Conservation (phyloP, 257 asterid genomes). For the Cinchona pubescens region DNA sequence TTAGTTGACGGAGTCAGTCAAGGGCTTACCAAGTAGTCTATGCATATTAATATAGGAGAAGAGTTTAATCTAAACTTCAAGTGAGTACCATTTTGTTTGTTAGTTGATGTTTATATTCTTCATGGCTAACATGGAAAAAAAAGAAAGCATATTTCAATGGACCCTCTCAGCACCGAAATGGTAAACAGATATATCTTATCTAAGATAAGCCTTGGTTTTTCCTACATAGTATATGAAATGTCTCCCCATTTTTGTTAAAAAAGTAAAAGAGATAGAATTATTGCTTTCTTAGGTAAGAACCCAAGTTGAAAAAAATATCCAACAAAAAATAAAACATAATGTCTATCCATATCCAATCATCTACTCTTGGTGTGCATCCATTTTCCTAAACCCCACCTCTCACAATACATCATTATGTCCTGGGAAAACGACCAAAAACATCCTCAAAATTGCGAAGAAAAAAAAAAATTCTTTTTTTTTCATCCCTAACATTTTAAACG, state of each 20-base stretch:
- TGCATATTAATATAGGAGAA: neutral
- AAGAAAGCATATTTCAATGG: conserved; percentile 12
- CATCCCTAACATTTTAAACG: no score
- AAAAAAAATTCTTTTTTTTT: no score
- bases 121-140: neutral
- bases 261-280: neutral
- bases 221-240: neutral
- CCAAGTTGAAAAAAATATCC: conserved; percentile 41
- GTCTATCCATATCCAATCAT: conserved; percentile 59
- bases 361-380: conserved; percentile 37
- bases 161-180: conserved; percentile 8
- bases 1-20: neutral
- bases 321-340: conserved; percentile 23
- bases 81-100: conserved; percentile 9
- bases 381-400: conserved; percentile 39
- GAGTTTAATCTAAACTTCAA: neutral
- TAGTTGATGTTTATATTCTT: neutral
- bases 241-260: neutral
- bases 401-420: conserved; percentile 28
- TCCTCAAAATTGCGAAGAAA: no score
- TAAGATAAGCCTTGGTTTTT: conserved; percentile 3
- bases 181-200: conserved; percentile 11
- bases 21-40: neutral
- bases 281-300: conserved; percentile 20
- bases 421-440: no score